A percentile compares a stretch with the other conserved stretches of the same genome.
phyloP scores from a whole-genome alignment of 345 rosid species.

The Eucalyptus sideroxylon region DNA sequence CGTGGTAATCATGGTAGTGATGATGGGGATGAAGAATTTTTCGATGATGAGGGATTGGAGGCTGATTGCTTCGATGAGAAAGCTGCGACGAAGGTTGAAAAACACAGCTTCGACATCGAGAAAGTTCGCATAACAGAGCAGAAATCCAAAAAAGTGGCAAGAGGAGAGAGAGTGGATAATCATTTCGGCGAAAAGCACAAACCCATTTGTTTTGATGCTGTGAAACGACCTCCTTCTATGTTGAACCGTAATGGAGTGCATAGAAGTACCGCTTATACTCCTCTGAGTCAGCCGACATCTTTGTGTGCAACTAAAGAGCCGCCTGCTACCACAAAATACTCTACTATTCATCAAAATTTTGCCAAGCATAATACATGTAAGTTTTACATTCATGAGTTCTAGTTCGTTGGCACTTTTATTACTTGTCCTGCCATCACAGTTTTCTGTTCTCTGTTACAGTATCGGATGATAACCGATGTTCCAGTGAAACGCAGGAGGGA shows the following conservation, averaged over 20 bases:
- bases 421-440: not conserved
- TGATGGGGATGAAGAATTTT: slow-evolving; percentile 9
- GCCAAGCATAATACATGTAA: slow-evolving; percentile 19
- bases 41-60: slow-evolving; percentile 17
- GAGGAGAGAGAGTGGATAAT: slow-evolving; percentile 9
- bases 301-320: slow-evolving; percentile 28
- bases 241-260: not conserved
- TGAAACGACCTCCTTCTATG: not conserved
- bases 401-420: not conserved
- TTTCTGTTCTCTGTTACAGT: slow-evolving; percentile 4
- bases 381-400: not conserved
- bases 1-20: not conserved
- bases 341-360: slow-evolving; percentile 21
- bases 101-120: slow-evolving; percentile 28
- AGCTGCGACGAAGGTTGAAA: slow-evolving; percentile 19
- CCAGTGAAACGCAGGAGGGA: slow-evolving; percentile 34
- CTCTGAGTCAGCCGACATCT: not conserved
- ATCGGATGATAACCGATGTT: slow-evolving; percentile 10
- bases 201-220: not conserved
- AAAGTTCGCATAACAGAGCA: slow-evolving; percentile 28
- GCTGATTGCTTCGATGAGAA: slow-evolving; percentile 9
- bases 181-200: slow-evolving; percentile 25
- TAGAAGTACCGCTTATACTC: not conserved
- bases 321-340: slow-evolving; percentile 32
- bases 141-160: slow-evolving; percentile 1